A percentile compares a stretch with the other conserved stretches of the same genome.
phyloP scores from a whole-genome alignment of 2,329 filamentous ascomycete species.

The Alternaria ventricosa region DNA sequence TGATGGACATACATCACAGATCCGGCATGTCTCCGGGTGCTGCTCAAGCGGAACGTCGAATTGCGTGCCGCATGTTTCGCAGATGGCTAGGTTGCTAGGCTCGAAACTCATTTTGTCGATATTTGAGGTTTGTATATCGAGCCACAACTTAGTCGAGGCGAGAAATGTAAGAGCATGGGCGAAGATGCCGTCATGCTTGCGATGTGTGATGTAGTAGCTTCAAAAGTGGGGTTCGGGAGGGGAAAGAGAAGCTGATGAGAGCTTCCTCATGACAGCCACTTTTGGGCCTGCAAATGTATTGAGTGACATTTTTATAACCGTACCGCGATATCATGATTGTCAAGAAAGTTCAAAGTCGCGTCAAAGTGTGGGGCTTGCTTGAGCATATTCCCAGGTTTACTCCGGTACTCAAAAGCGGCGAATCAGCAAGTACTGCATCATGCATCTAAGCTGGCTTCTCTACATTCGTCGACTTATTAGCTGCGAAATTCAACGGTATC shows the following conservation, averaged over 20 bases:
- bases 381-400: not conserved
- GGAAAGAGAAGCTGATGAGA: not conserved
- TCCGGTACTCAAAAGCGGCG: not conserved
- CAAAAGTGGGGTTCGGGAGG: conserved; percentile 14
- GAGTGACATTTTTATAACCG: not conserved
- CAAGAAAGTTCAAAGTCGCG: not conserved
- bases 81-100: conserved; percentile 61
- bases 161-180: not conserved
- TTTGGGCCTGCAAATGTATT: not conserved
- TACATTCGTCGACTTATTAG: not conserved
- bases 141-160: not conserved
- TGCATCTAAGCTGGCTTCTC: not conserved
- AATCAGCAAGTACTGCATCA: not conserved
- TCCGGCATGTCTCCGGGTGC: conserved; percentile 65
- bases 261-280: not conserved
- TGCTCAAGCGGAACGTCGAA: conserved; percentile 62
- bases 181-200: conserved; percentile 1
- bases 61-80: conserved; percentile 74
- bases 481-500: not conserved
- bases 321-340: not conserved
- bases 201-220: not conserved
- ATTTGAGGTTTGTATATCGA: not conserved
- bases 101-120: conserved; percentile 33
- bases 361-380: not conserved
- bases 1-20: conserved; percentile 69